Conservation (phyloP, 495 filamentous ascomycete species). For the Talaromyces thailandensis region DNA sequence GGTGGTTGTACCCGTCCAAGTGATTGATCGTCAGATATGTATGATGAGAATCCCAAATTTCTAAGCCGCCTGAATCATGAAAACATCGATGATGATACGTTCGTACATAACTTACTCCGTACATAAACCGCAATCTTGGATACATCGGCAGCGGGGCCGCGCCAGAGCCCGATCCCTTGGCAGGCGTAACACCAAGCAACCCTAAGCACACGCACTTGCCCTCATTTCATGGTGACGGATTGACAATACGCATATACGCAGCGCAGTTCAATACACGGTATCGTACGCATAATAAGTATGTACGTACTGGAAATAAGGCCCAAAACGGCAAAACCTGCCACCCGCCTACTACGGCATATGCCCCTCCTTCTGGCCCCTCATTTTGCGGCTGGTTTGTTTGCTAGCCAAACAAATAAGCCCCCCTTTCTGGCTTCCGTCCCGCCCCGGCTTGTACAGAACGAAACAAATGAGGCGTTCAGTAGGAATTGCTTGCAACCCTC, state of each 20-base stretch:
- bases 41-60: neutral
- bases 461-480: slow-evolving; percentile 2
- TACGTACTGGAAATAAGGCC: neutral
- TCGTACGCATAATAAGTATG: no score
- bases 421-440: neutral
- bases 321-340: neutral
- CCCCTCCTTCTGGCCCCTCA: slow-evolving; percentile 2
- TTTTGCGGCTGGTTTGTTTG: neutral
- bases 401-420: neutral
- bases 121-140: slow-evolving; percentile 8
- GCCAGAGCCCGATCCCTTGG: slow-evolving; percentile 2
- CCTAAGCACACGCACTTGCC: slow-evolving; percentile 4
- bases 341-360: neutral
- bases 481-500: neutral
- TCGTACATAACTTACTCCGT: neutral
- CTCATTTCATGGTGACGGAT: neutral
- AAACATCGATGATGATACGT: neutral
- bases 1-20: neutral
- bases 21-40: neutral
- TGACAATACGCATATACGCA: neutral
- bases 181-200: slow-evolving; percentile 1
- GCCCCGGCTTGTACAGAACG: neutral
- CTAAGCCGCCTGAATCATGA: neutral
- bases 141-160: slow-evolving; percentile 7
- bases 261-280: neutral